Conservation (phyloP, 2,329 filamentous ascomycete species). For the Metarhizium robertsii region DNA sequence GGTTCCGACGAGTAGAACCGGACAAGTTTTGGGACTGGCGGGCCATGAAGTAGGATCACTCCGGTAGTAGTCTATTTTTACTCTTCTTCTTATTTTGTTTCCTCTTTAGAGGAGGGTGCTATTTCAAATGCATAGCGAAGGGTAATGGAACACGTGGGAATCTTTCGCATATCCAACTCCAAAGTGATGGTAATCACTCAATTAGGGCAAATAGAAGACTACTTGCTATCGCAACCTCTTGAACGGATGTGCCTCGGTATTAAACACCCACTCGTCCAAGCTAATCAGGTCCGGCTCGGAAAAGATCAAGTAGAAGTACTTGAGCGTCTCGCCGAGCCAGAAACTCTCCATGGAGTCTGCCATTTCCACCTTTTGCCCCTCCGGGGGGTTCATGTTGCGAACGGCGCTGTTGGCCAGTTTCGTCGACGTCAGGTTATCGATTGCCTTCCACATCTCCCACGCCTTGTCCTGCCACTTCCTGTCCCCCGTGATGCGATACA, state of each 20-base stretch:
- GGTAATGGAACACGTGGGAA: too few relatives aligned
- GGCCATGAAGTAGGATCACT: too few relatives aligned
- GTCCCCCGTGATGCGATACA: slow-evolving; percentile 43
- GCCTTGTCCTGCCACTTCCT: slow-evolving; percentile 34
- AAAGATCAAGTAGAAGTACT: slow-evolving; percentile 68
- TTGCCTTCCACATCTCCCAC: slow-evolving; percentile 43
- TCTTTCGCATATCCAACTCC: too few relatives aligned
- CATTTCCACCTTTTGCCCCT: slow-evolving; percentile 21
- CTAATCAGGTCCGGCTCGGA: slow-evolving; percentile 52
- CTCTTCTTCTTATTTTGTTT: too few relatives aligned
- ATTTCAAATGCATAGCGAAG: too few relatives aligned
- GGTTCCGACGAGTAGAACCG: not conserved
- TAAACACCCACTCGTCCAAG: slow-evolving; percentile 60
- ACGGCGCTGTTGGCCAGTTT: slow-evolving; percentile 40
- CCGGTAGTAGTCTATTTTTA: too few relatives aligned
- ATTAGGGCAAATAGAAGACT: not conserved
- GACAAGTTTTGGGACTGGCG: not conserved
- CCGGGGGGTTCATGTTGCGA: slow-evolving; percentile 23
- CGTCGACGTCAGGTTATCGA: slow-evolving; percentile 37
- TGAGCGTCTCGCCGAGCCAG: slow-evolving; percentile 65
- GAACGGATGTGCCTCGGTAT: slow-evolving; percentile 43
- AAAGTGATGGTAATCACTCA: too few relatives aligned
- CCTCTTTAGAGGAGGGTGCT: too few relatives aligned
- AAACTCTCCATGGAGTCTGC: slow-evolving; percentile 60
- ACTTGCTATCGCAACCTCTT: slow-evolving; percentile 11